These are phyloP conservation scores for Botrytis byssoidea DNA, from an alignment of 2,329 filamentous ascomycete species.

Conservation along the genomic window DNA sequence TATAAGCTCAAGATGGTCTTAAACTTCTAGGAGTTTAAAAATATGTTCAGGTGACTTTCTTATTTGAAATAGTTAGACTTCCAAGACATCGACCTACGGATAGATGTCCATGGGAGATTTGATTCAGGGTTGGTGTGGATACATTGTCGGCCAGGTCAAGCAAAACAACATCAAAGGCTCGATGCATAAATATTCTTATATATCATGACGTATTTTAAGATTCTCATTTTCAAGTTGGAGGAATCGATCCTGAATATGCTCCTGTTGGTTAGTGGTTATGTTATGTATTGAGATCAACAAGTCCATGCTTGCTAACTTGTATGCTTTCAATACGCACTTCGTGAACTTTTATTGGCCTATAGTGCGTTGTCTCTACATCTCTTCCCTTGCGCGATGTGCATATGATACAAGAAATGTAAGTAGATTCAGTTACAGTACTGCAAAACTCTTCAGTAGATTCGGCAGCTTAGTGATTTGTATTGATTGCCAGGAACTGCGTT, in stretches of 20 bases:
- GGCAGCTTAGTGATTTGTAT: not conserved
- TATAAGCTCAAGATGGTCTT: not conserved
- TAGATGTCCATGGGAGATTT: not conserved
- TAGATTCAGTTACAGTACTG: not conserved
- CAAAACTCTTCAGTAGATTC: not conserved
- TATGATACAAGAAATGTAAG: not conserved
- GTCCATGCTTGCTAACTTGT: too few species aligned
- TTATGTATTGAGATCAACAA: not conserved
- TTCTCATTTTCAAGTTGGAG: not conserved
- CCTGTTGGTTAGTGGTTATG: not conserved
- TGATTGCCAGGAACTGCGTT: not conserved
- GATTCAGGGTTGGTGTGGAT: not conserved
- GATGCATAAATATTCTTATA: not conserved
- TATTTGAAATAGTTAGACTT: not conserved
- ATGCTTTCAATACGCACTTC: not conserved
- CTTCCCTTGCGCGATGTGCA: too few species aligned
- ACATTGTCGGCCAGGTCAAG: not conserved
- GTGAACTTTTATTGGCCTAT: not conserved
- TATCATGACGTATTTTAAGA: not conserved
- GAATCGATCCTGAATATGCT: not conserved
- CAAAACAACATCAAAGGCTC: not conserved
- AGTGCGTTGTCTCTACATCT: not conserved
- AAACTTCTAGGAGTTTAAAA: not conserved
- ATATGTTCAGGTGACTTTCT: not conserved
- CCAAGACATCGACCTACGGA: not conserved